phyloP scores from a whole-genome alignment of 75 land plant species.

The Ceratopteris richardii region DNA sequence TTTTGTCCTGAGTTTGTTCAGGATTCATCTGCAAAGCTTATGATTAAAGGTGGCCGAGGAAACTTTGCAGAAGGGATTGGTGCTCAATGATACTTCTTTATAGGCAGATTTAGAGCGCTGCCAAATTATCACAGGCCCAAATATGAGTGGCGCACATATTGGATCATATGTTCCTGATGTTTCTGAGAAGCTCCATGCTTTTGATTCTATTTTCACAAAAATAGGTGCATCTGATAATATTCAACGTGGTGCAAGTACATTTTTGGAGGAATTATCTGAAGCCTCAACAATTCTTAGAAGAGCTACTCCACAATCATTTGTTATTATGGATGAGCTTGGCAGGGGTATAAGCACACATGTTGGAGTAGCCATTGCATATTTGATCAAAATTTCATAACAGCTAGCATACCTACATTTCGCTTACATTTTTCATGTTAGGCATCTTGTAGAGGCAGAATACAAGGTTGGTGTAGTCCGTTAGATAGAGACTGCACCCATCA shows the following conservation, averaged over 20 bases:
- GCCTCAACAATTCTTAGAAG: slow-evolving; percentile 64
- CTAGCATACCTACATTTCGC: too few relatives aligned
- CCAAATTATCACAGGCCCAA: slow-evolving; percentile 93
- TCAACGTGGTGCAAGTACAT: slow-evolving; percentile 89
- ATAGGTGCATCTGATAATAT: slow-evolving; percentile 96
- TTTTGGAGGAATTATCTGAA: slow-evolving; percentile 90
- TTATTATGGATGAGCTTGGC: slow-evolving; percentile 92
- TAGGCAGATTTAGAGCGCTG: slow-evolving; percentile 55
- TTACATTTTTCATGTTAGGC: too few relatives aligned
- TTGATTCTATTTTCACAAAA: slow-evolving; percentile 79
- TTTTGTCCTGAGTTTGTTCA: slow-evolving; percentile 70
- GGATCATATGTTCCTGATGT: slow-evolving; percentile 98
- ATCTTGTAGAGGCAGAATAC: too few relatives aligned
- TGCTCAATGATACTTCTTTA: slow-evolving; percentile 81
- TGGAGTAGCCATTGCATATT: slow-evolving; percentile 95
- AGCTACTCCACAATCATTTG: slow-evolving; percentile 65
- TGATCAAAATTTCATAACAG: too few relatives aligned
- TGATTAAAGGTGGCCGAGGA: slow-evolving; percentile 66
- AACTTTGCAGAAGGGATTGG: slow-evolving; percentile 70
- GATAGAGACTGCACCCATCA: too few relatives aligned
- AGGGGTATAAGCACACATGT: slow-evolving; percentile 98
- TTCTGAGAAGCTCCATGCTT: slow-evolving; percentile 76
- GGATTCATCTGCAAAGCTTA: slow-evolving; percentile 52
- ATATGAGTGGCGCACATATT: slow-evolving; percentile 96
- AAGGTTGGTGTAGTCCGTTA: too few relatives aligned